Evolutionary conservation across 169 alveolate species (phyloP).

Genomic region (Plasmodium blacklocki): DNA sequence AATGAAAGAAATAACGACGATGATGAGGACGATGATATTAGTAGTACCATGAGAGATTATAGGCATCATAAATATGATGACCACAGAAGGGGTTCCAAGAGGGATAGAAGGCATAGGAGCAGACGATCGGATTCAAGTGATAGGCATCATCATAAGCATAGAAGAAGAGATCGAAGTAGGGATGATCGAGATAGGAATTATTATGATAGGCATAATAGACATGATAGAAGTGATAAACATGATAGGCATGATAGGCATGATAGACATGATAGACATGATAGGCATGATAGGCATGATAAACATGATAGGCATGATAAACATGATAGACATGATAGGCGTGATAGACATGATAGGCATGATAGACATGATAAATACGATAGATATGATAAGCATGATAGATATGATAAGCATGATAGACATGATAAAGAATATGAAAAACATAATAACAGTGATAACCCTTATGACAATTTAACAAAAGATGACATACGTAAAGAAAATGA

Average conservation of each 20-base stretch:
- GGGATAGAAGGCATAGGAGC: constrained; percentile 52
- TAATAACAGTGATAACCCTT: no score
- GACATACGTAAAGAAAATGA: no score
- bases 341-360: background rate
- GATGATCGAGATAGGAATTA: background rate
- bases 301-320: constrained; percentile 3
- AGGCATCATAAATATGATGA: constrained; percentile 8
- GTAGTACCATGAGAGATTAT: background rate
- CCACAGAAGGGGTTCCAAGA: constrained; percentile 13
- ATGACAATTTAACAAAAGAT: no score
- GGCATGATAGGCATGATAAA: background rate
- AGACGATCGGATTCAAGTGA: constrained; percentile 30
- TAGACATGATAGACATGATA: constrained; percentile 3
- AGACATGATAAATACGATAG: background rate
- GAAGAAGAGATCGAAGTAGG: constrained; percentile 27
- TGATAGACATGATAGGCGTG: background rate
- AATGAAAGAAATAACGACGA: constrained; percentile 48
- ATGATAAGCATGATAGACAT: background rate
- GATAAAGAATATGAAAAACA: no score
- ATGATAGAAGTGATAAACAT: constrained; percentile 1
- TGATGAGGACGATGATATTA: constrained; percentile 17
- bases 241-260: constrained; percentile 3
- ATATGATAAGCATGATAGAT: background rate
- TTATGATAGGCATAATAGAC: constrained; percentile 4
- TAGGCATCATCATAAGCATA: constrained; percentile 36